phyloP scores from a whole-genome alignment of 2,329 filamentous ascomycete genomes.

The Knufia petricola region DNA sequence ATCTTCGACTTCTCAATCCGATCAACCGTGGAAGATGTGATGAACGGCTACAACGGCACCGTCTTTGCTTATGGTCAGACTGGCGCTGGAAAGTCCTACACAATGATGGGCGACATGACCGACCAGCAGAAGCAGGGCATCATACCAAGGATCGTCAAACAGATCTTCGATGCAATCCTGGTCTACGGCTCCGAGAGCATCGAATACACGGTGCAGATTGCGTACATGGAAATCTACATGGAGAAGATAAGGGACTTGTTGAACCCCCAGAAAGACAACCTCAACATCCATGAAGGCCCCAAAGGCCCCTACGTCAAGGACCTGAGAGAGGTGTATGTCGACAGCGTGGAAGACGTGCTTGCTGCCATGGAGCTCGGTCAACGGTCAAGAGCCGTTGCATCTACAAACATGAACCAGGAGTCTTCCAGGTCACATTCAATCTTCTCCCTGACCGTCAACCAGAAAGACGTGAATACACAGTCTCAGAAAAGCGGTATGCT shows the following conservation, averaged over 20 bases:
- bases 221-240: conserved; percentile 99
- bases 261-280: conserved; percentile 85
- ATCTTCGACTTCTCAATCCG: conserved; percentile 98
- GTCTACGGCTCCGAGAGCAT: conserved; percentile 75
- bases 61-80: conserved; percentile 99
- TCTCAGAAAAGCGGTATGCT: conserved; percentile 93
- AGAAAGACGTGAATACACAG: conserved; percentile 95
- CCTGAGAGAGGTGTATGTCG: conserved; percentile 87
- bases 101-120: conserved; percentile 97
- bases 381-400: conserved; percentile 77
- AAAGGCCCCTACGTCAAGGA: conserved; percentile 95
- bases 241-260: conserved; percentile 92
- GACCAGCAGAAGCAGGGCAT: conserved; percentile 82
- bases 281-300: conserved; percentile 97
- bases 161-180: conserved; percentile 93
- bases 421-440: conserved; percentile 97
- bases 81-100: conserved; percentile 96
- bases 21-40: conserved; percentile 90
- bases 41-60: conserved; percentile 98
- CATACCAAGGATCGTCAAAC: conserved; percentile 91
- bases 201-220: conserved; percentile 96
- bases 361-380: conserved; percentile 93
- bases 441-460: conserved; percentile 90
- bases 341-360: conserved; percentile 89
- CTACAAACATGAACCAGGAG: conserved; percentile 98